phyloP scores from a whole-genome alignment of 805 yeast species.

The Hanseniaspora singularis region DNA sequence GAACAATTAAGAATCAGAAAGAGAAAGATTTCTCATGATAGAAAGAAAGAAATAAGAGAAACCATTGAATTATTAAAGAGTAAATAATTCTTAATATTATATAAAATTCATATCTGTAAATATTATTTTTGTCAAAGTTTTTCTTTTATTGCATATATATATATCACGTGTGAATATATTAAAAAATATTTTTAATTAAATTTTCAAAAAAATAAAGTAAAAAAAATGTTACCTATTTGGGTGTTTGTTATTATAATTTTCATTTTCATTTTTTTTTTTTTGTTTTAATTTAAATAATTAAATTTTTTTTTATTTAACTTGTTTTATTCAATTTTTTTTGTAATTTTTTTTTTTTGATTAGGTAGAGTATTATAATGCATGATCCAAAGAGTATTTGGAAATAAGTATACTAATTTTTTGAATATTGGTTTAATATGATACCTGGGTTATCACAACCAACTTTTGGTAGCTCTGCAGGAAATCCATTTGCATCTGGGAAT shows the following conservation, averaged over 20 bases:
- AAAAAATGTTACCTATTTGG: too few relatives aligned
- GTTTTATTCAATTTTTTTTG: too few relatives aligned
- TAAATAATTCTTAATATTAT: background rate
- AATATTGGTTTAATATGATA: too few relatives aligned
- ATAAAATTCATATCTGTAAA: background rate
- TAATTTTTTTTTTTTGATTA: too few relatives aligned
- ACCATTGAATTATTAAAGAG: conserved; percentile 6
- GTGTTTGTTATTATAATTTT: too few relatives aligned
- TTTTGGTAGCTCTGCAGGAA: conserved; percentile 15
- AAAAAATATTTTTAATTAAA: too few relatives aligned
- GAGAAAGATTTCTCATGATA: conserved; percentile 31
- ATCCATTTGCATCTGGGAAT: background rate
- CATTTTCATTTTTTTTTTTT: too few relatives aligned
- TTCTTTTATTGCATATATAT: background rate
- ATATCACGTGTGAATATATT: too few relatives aligned
- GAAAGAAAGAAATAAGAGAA: conserved; percentile 5
- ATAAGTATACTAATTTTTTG: background rate
- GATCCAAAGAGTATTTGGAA: background rate
- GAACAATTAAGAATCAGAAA: conserved; percentile 58
- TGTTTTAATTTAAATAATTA: too few relatives aligned
- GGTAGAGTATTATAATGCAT: too few relatives aligned
- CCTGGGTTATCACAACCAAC: conserved; percentile 11
- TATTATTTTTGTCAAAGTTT: background rate
- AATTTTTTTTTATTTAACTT: too few relatives aligned
- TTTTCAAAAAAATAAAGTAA: too few relatives aligned